Evolutionary conservation across 2,329 filamentous ascomycete species (phyloP).

Genomic region (Arthrinium phaeospermum): DNA sequence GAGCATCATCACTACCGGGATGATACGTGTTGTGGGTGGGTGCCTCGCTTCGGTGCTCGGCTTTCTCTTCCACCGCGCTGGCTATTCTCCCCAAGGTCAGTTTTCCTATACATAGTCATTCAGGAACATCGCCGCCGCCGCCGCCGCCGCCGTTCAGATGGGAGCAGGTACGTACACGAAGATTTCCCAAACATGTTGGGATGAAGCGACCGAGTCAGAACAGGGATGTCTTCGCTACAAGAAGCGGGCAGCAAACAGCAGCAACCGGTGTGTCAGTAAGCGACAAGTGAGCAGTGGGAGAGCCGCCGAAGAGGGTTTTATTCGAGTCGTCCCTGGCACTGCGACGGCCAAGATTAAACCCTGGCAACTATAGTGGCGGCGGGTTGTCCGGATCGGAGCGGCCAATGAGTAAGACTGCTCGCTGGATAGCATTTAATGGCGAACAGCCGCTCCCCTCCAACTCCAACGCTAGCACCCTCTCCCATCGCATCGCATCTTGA

Average conservation of each 20-base stretch:
- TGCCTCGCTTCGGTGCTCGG: slow-evolving; percentile 29
- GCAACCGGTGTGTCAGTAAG: neutral
- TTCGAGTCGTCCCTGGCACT: neutral
- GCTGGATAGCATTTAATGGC: neutral
- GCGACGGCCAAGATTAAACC: neutral
- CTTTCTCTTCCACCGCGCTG: slow-evolving; percentile 32
- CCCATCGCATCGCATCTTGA: neutral
- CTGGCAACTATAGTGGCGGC: neutral
- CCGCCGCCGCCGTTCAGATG: neutral
- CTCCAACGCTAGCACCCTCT: neutral
- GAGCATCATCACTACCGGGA: slow-evolving; percentile 32
- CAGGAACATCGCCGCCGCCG: neutral
- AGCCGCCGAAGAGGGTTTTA: neutral
- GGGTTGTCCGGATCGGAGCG: slow-evolving; percentile 5
- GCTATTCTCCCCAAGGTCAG: slow-evolving; percentile 18
- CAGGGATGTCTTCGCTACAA: neutral
- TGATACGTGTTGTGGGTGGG: slow-evolving; percentile 36
- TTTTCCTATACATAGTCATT: neutral
- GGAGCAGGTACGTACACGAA: slow-evolving; percentile 16
- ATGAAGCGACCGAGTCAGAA: neutral
- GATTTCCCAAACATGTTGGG: slow-evolving; percentile 19
- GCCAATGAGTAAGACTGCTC: neutral
- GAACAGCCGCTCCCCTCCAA: neutral
- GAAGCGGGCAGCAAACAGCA: neutral
- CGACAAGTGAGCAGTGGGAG: neutral